Percentiles rank a stretch among this genome's conserved stretches.
phyloP scores from a whole-genome alignment of 352 stramenopile species.

The Phytopythium kandeliae region DNA sequence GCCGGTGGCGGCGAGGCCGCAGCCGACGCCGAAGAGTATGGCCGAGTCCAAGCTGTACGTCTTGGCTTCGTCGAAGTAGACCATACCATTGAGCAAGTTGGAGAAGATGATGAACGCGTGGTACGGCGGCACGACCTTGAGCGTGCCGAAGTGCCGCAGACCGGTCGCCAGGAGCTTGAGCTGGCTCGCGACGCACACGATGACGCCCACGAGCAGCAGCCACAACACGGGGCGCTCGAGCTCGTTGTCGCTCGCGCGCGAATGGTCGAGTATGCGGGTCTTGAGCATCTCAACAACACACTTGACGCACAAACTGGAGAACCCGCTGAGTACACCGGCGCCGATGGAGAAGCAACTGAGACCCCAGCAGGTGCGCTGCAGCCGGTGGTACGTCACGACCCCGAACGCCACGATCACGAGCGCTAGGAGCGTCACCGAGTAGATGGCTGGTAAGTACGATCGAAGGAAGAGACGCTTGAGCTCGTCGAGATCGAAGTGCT shows the following conservation, averaged over 20 bases:
- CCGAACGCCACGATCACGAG: conserved; percentile 9
- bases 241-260: conserved; percentile 10
- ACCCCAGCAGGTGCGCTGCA: conserved; percentile 10
- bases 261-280: conserved; percentile 7
- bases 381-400: conserved; percentile 9
- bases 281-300: conserved; percentile 30
- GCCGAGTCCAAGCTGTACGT: conserved; percentile 17
- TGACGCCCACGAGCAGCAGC: conserved; percentile 18
- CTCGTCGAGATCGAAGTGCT: conserved; percentile 16
- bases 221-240: conserved; percentile 17
- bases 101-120: conserved; percentile 43
- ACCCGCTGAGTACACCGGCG: conserved; percentile 25
- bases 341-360: conserved; percentile 24
- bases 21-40: conserved; percentile 18
- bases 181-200: conserved; percentile 22
- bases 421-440: conserved; percentile 15
- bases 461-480: conserved; percentile 18
- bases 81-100: conserved; percentile 34
- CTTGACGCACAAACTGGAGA: conserved; percentile 33
- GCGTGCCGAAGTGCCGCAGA: conserved; percentile 27
- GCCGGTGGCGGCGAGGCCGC: conserved; percentile 19
- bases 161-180: conserved; percentile 30
- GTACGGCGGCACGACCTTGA: conserved; percentile 42
- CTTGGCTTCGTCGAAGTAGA: conserved; percentile 30
- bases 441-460: conserved; percentile 18